Base-by-base conservation (phyloP, 192 early-diverging fungal species). In the Dimargaris xerosporica region DNA sequence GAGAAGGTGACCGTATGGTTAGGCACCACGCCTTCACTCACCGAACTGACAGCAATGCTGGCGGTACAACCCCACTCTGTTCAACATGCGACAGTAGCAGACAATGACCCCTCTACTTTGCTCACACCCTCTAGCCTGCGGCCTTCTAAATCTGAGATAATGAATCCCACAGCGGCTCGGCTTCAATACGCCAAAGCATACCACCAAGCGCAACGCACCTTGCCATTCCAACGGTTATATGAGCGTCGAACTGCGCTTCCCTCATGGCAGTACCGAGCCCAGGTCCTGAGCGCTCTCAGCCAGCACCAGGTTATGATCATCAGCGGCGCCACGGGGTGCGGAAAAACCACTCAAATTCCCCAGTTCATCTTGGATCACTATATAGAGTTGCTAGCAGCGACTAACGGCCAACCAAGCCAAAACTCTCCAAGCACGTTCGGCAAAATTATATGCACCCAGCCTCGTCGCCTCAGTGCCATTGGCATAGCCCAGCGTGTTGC, bases 401-500 rank as follows among this genome's bases (percentile, higher is more conserved):
- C 29, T 28, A 28, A 16, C 45, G 54, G 31, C 31, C 61, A 17
- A 41, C 34, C 7, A 5, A 39, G 34, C 34, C 2, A 39, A 7
- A 39, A 7, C 23, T 26, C 52, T 26, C 17, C 26, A 3, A 13
- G 52, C 21, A 13, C 3, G 26, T 4, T 12, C 5, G 56, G 56
- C 31, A 12, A 76, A 61, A 87, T 96, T 47, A 77, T 92, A 0
- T 89, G 91, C 65, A 96, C 94, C 12, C 94, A 96, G 69, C 94
- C 94, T 9, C 74, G 94, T 21, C 78, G 92, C 12, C 86, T 96
- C 67, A 81, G 81, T 54, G 83, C 85, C 12, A 77, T 82, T 29
- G 76, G 80, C 48, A 80, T 87, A 0, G 87, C 85, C 1, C 62
- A 73, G 30, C 68, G 84, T 25, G 82, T 89, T 16, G 80, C 81